Evolutionary conservation across 495 filamentous ascomycete genomes (phyloP), one percentile per base, ranked within the genome.

Genomic region (Filosporella fistucella): DNA sequence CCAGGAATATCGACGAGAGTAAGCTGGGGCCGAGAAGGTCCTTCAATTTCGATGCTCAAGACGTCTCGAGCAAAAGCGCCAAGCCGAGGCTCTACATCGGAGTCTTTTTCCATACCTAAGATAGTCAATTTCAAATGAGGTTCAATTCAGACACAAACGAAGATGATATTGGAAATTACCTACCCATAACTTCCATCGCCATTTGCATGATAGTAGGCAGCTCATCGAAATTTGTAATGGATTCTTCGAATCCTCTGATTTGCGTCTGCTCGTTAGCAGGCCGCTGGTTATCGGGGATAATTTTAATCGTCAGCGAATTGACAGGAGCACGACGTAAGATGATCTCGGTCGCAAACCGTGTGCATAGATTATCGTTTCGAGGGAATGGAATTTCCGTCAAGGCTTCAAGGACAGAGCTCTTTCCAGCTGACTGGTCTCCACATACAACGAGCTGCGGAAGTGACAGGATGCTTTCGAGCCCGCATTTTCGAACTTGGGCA

Each of bases 331-430:
- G 60, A 2, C 75, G 68, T 17, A 80, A 67, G 23, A 75, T 61
- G 18, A 80, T 56, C 50, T 80, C 71, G 1, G 69, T 80, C 8
- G 75, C 64, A 55, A 75, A 80, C 28, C 71, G 49, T 2, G 76
- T 79, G 47, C 71, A 75, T 0, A 78, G 58, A 37, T 57, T 72
- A 36, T 68, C 67, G 36, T 65, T 72, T 4, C 58, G 54, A 0
- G 75, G 74, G 49, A 85, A 82, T 1, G 70, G 63, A 11, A 85
- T 70, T 14, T 74, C 74, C 1, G 78, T 80, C n/a, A 85, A 68
- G 2, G 78, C 81, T 48, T 84, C 81, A 0, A 84, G 68, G 2
- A 85, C 79, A 0, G 79, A 83, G 56, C 75, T 78, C 46, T 80
- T 81, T 8, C 78, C 78, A 30, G 67, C 66, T 0, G 70, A 78